A percentile compares a stretch with the other conserved stretches of the same genome.
Conservation (phyloP, 441 rosid species). For the Euphorbia schlechtendalii region DNA sequence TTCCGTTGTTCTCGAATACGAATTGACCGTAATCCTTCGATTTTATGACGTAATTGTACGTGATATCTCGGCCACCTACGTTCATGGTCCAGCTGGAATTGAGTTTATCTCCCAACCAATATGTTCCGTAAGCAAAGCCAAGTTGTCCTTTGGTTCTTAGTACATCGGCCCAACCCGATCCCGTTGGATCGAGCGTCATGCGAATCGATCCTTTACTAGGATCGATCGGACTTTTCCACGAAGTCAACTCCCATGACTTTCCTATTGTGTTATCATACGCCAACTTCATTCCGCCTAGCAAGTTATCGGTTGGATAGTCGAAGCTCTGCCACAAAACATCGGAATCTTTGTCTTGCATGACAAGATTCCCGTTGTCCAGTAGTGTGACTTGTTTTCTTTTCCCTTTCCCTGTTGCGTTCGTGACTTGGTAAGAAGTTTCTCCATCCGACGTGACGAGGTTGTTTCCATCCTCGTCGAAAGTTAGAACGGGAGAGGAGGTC, state of each 20-base stretch:
- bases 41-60: neutral
- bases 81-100: neutral
- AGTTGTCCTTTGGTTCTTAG: neutral
- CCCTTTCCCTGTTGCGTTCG: neutral
- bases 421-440: neutral
- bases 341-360: neutral
- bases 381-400: neutral
- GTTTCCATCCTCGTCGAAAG: neutral
- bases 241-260: neutral
- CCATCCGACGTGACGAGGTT: neutral
- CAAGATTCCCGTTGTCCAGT: slow-evolving; percentile 3
- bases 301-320: slow-evolving; percentile 1
- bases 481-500: neutral
- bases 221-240: neutral
- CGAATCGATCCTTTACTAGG: neutral
- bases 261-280: neutral
- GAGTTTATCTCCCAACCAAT: neutral
- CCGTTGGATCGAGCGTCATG: neutral
- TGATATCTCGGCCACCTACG: neutral
- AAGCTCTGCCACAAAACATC: slow-evolving; percentile 5
- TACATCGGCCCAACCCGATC: neutral
- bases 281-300: neutral
- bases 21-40: neutral
- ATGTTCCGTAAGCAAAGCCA: neutral
- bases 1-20: neutral